Evolutionary conservation across 2,329 filamentous ascomycete species (phyloP).

Genomic region (Scleromitrula shiraiana): DNA sequence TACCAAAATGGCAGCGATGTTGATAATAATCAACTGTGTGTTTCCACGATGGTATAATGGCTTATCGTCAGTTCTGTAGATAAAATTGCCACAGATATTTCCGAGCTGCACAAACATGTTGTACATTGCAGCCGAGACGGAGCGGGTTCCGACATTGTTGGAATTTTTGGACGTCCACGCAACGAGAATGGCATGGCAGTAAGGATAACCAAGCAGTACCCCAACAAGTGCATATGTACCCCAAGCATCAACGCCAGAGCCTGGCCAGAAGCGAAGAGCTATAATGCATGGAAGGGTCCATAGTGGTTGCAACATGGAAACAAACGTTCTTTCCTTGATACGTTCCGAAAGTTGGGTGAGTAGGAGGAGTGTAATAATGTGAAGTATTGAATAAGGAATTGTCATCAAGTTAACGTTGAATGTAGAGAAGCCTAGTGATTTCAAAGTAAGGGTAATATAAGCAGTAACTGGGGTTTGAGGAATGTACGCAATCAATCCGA

Average conservation of each 20-base stretch:
- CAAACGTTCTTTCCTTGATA: slow-evolving; percentile 32
- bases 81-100: slow-evolving; percentile 33
- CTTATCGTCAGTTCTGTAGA: slow-evolving; percentile 42
- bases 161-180: slow-evolving; percentile 48
- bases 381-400: slow-evolving; percentile 38
- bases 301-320: slow-evolving; percentile 31
- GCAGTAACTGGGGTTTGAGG: slow-evolving; percentile 39
- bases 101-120: slow-evolving; percentile 41
- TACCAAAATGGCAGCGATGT: slow-evolving; percentile 36
- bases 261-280: slow-evolving; percentile 28
- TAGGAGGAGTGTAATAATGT: slow-evolving; percentile 37
- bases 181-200: slow-evolving; percentile 27
- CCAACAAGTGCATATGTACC: slow-evolving; percentile 32
- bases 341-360: slow-evolving; percentile 39
- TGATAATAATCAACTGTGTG: slow-evolving; percentile 45
- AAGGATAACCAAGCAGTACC: slow-evolving; percentile 23
- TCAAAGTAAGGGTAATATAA: slow-evolving; percentile 48
- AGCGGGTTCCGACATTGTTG: slow-evolving; percentile 53
- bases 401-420: slow-evolving; percentile 40
- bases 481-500: slow-evolving; percentile 42
- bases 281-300: slow-evolving; percentile 36
- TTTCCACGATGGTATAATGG: slow-evolving; percentile 52
- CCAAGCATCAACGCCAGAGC: slow-evolving; percentile 26
- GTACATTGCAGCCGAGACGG: slow-evolving; percentile 55
- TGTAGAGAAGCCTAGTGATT: slow-evolving; percentile 23